Evolutionary conservation across 768 basidiomycete species (phyloP), one percentile per base, ranked within the genome.

Genomic region (Mycena vulgaris): DNA sequence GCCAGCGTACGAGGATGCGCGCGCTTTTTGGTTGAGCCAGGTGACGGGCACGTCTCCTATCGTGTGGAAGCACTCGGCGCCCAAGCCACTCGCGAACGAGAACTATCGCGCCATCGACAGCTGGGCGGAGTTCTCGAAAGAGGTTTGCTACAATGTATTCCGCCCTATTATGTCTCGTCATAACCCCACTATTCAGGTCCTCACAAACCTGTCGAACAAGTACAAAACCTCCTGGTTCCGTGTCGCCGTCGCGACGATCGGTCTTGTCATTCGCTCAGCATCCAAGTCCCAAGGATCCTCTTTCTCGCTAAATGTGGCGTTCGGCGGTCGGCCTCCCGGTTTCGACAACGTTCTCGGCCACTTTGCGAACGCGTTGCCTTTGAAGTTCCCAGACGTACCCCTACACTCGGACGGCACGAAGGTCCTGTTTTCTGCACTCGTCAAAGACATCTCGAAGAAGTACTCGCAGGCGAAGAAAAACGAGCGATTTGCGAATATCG

Each of bases 151-250:
- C 9, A 19, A 40, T 48, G 11, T 25, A 21, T 48, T 9, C 47
- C 11, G 47, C n/a, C n/a, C n/a, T n/a, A 48, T 23, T 48, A 25
- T 13, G 11, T 11, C 47, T 16, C 23, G 11, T 21, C 10, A 11
- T 48, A 23, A 48, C 47, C n/a, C 47, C 8, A 33, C 27, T 27
- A 13, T 9, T 28, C n/a, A 53, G 52, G 52, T 27, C 10, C 52
- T 53, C 16, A 27, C 52, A 13, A 7, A 13, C 27, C 30, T 9
- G 52, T 11, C 17, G 7, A n/a, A 9, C 9, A 8, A 27, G 30
- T 53, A 28, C 28, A 11, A n/a, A 13, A 53, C 52, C 11, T 53
- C 52, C 6, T 53, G 52, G 52, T 53, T 53, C 52, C 52, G 52
- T 13, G 52, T 53, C 11, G 52, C 52, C 14, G 52, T 33, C 13